A percentile compares a stretch with the other conserved stretches of the same genome.
phyloP scores from a whole-genome alignment of 2,329 filamentous ascomycete genomes.

The Huntiella bhutanensis region DNA sequence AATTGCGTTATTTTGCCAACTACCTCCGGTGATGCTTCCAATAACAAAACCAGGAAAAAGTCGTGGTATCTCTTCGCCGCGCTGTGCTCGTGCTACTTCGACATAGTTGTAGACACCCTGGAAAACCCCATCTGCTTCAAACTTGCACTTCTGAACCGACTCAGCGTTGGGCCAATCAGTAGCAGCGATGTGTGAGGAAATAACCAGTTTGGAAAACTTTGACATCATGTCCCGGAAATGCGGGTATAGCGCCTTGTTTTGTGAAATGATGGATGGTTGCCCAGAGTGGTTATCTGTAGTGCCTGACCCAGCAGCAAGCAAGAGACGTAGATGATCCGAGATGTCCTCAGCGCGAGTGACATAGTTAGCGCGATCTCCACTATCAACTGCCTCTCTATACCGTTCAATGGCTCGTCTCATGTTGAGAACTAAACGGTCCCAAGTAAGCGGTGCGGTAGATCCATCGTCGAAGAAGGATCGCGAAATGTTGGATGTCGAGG shows the following conservation, averaged over 20 bases:
- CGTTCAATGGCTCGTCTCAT: conserved; percentile 82
- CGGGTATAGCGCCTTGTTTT: conserved; percentile 90
- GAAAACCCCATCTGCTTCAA: conserved; percentile 92
- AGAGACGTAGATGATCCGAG: conserved; percentile 79
- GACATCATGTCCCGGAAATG: conserved; percentile 99
- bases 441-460: conserved; percentile 62
- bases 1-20: conserved; percentile 61
- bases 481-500: conserved; percentile 43
- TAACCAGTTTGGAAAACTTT: conserved; percentile 94
- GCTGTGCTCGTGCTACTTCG: conserved; percentile 80
- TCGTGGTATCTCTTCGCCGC: conserved; percentile 83
- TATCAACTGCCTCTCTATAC: conserved; percentile 77
- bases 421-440: conserved; percentile 76
- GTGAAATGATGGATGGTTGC: conserved; percentile 97
- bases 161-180: conserved; percentile 91
- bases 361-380: conserved; percentile 70
- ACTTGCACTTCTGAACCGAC: conserved; percentile 82
- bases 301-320: conserved; percentile 87
- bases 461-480: conserved; percentile 83
- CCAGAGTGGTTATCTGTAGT: conserved; percentile 98
- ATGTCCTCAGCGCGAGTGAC: conserved; percentile 93
- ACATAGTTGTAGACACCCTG: conserved; percentile 92
- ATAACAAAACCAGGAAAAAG: conserved; percentile 84
- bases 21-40: conserved; percentile 65
- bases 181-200: conserved; percentile 93